Conservation (phyloP, 306 rosid genomes). For the Vigna mungo region DNA sequence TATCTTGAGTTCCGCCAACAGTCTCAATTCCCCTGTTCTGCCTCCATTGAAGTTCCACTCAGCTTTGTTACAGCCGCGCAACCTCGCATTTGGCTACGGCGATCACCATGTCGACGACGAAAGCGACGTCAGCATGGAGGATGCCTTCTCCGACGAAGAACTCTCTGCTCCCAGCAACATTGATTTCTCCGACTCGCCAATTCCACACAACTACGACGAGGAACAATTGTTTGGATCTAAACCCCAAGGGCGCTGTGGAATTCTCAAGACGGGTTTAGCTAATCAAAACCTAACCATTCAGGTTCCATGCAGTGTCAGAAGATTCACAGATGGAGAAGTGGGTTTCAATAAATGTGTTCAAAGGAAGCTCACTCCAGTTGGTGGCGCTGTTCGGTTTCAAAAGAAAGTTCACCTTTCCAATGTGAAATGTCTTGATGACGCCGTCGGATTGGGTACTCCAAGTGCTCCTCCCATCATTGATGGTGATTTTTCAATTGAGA, state of each 20-base stretch:
- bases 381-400: not conserved
- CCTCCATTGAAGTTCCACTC: constrained; percentile 85
- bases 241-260: constrained; percentile 27
- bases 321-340: constrained; percentile 72
- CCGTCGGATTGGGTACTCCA: constrained; percentile 80
- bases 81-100: constrained; percentile 39
- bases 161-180: constrained; percentile 40
- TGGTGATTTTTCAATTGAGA: constrained; percentile 45
- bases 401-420: constrained; percentile 32
- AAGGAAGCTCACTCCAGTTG: constrained; percentile 54
- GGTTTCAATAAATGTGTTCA: constrained; percentile 55
- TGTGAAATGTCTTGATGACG: constrained; percentile 54
- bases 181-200: constrained; percentile 55
- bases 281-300: constrained; percentile 69
- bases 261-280: constrained; percentile 63
- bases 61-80: constrained; percentile 60
- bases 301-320: constrained; percentile 64
- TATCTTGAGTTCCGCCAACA: constrained; percentile 40
- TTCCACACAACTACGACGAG: constrained; percentile 53
- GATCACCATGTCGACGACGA: constrained; percentile 39
- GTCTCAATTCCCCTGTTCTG: constrained; percentile 55
- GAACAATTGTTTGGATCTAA: constrained; percentile 62
- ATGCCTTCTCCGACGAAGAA: constrained; percentile 65
- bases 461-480: constrained; percentile 93
- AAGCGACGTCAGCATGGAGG: constrained; percentile 52